phyloP scores from a whole-genome alignment of 2,329 filamentous ascomycete genomes.

The Claviceps monticola region DNA sequence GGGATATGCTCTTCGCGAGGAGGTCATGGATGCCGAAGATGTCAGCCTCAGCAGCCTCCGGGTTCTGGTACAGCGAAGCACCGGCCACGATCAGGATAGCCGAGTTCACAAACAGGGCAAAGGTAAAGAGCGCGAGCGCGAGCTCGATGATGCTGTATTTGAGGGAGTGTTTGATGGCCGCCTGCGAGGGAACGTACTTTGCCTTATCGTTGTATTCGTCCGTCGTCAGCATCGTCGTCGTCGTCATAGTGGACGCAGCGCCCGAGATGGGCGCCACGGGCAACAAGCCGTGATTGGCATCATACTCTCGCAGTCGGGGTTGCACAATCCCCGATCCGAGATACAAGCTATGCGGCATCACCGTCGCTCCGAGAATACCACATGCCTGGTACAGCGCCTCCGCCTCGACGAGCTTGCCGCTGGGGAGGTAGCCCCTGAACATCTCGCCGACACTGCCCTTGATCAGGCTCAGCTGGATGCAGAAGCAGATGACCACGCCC shows the following conservation, averaged over 20 bases:
- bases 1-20: slow-evolving; percentile 53
- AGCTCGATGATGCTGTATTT: slow-evolving; percentile 62
- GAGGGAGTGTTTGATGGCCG: slow-evolving; percentile 60
- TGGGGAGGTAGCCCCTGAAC: slow-evolving; percentile 52
- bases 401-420: slow-evolving; percentile 40
- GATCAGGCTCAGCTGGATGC: slow-evolving; percentile 53
- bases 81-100: slow-evolving; percentile 74
- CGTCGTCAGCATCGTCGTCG: slow-evolving; percentile 13
- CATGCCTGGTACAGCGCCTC: slow-evolving; percentile 56
- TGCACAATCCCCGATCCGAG: slow-evolving; percentile 58
- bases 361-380: slow-evolving; percentile 63
- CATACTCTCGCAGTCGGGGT: slow-evolving; percentile 50
- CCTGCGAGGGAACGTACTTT: slow-evolving; percentile 56
- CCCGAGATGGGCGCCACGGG: slow-evolving; percentile 17
- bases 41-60: slow-evolving; percentile 52
- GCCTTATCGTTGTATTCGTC: slow-evolving; percentile 28
- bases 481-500: slow-evolving; percentile 58
- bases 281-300: slow-evolving; percentile 40
- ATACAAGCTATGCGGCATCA: slow-evolving; percentile 57
- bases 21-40: slow-evolving; percentile 74
- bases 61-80: slow-evolving; percentile 53
- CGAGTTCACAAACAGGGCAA: slow-evolving; percentile 74
- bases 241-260: slow-evolving; percentile 3
- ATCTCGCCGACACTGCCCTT: slow-evolving; percentile 40
- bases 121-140: slow-evolving; percentile 60